Conservation (phyloP, 169 alveolate species). For the Eimeria praecox region DNA sequence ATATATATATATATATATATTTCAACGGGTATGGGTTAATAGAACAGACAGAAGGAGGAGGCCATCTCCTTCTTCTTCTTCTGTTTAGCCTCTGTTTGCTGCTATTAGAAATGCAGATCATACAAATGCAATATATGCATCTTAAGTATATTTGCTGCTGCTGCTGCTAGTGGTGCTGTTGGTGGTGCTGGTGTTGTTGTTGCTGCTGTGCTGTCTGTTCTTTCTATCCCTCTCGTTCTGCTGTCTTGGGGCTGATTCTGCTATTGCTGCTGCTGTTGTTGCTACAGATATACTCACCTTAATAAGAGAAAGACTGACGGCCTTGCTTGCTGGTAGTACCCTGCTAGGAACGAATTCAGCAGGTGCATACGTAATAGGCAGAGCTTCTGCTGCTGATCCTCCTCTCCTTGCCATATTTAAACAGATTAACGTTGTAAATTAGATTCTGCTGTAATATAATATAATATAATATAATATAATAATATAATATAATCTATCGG, state of each 20-base stretch:
- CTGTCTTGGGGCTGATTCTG: not conserved
- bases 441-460: not conserved
- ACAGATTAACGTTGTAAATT: not conserved
- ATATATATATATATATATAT: too few species aligned
- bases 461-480: too few species aligned
- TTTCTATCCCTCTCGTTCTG: not conserved
- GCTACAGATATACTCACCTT: not conserved
- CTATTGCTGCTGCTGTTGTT: not conserved
- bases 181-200: not conserved
- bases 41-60: not conserved
- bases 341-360: slow-evolving; percentile 48
- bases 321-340: slow-evolving; percentile 14
- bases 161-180: not conserved
- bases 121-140: not conserved
- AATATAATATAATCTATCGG: too few species aligned
- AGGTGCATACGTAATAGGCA: not conserved
- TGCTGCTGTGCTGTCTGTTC: not conserved
- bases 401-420: slow-evolving; percentile 38
- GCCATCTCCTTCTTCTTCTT: not conserved
- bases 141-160: not conserved
- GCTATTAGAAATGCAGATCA: not conserved
- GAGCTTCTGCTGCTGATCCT: not conserved
- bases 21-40: not conserved
- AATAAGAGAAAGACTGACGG: slow-evolving; percentile 16
- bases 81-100: not conserved